Evolutionary conservation across 2,329 filamentous ascomycete species (phyloP).

Genomic region (Aspergillus sergii): DNA sequence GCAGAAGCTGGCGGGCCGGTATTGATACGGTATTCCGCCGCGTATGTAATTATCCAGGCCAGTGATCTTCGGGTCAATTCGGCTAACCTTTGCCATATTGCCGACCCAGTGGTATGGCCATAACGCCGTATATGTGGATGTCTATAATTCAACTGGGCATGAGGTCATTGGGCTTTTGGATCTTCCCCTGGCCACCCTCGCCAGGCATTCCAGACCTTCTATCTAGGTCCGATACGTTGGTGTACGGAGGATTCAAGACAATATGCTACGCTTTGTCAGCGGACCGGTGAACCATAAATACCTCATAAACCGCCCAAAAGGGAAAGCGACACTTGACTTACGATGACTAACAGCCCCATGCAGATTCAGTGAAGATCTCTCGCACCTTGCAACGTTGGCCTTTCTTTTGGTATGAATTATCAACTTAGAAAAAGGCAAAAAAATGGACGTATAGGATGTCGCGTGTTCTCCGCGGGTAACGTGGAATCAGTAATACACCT

Average conservation of each 20-base stretch:
- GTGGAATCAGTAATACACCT: background rate
- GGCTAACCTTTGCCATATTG: conserved; percentile 18
- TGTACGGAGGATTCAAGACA: background rate
- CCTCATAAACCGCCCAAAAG: background rate
- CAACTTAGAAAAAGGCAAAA: background rate
- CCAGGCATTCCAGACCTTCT: background rate
- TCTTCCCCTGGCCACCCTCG: background rate
- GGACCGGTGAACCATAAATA: conserved; percentile 3
- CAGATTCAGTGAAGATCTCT: background rate
- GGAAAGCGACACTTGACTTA: background rate
- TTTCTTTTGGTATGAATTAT: background rate
- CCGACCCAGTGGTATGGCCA: conserved; percentile 5
- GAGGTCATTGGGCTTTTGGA: background rate
- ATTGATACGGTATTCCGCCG: conserved; percentile 23
- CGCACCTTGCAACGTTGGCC: background rate
- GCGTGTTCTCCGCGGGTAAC: conserved; percentile 1
- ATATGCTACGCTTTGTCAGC: background rate
- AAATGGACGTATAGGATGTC: background rate
- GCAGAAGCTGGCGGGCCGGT: conserved; percentile 27
- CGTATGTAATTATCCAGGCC: conserved; percentile 23
- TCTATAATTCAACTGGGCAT: background rate
- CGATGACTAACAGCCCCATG: background rate
- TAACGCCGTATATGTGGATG: background rate
- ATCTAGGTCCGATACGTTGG: too few species aligned
- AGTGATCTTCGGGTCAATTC: conserved; percentile 20